Conservation (phyloP, 2,329 filamentous ascomycete genomes). For the Coniochaeta ligniaria region DNA sequence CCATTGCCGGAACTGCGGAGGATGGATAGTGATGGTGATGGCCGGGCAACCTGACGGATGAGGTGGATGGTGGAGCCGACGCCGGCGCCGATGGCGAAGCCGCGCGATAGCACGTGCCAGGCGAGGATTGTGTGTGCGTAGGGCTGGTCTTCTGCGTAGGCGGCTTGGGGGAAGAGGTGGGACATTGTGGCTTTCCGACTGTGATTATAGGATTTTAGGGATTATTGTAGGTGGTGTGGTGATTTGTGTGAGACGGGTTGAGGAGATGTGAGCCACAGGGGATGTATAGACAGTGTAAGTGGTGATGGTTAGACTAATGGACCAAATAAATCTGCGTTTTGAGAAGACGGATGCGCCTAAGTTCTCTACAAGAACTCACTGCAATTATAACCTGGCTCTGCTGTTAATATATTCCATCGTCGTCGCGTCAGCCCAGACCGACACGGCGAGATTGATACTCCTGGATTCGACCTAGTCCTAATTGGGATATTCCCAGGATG, state of each 20-base stretch:
- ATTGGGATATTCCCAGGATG: not conserved
- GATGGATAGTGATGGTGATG: not conserved
- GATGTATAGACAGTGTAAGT: too few species aligned
- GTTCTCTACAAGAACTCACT: too few species aligned
- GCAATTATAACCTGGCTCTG: not conserved
- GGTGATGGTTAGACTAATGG: too few species aligned
- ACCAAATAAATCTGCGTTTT: too few species aligned
- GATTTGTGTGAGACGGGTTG: too few species aligned
- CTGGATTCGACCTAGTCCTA: not conserved
- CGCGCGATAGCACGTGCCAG: constrained; percentile 51
- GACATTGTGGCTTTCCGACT: constrained; percentile 34
- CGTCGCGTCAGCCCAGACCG: not conserved
- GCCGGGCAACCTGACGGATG: constrained; percentile 18
- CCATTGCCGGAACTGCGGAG: constrained; percentile 5
- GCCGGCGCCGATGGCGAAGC: constrained; percentile 43
- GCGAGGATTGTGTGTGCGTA: constrained; percentile 46
- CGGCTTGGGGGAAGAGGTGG: constrained; percentile 44
- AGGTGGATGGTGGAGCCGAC: constrained; percentile 34
- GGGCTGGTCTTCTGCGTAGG: constrained; percentile 58
- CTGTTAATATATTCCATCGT: not conserved
- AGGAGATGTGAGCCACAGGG: not conserved
- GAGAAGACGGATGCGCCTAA: too few species aligned
- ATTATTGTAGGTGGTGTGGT: not conserved
- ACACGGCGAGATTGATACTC: not conserved
- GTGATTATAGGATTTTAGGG: too few species aligned